A percentile compares a stretch with the other conserved stretches of the same genome.
These are phyloP conservation scores for Coemansia sp. DNA, from an alignment of 192 early-diverging fungal genomes.

Conservation along the genomic window DNA sequence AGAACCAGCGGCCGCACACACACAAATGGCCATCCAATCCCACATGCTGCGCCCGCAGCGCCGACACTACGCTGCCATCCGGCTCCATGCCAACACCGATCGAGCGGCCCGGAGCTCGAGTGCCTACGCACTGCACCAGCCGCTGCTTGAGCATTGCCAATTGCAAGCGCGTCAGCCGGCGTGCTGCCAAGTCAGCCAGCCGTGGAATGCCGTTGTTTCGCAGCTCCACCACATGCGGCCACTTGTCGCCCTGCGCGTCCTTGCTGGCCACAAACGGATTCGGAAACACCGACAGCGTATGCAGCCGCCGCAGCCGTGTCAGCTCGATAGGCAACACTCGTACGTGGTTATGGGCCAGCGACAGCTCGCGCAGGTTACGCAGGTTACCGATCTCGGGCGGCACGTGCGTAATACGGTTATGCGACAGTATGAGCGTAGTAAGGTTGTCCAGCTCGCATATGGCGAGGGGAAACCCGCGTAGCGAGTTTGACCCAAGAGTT, in stretches of 20 bases:
- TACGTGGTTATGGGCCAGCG: slow-evolving; percentile 44
- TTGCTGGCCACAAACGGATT: slow-evolving; percentile 37
- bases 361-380: slow-evolving; percentile 47
- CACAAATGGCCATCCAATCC: slow-evolving; percentile 38
- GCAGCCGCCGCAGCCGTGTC: slow-evolving; percentile 20
- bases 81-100: slow-evolving; percentile 24
- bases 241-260: neutral
- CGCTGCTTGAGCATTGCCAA: slow-evolving; percentile 28
- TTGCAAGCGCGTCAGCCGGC: slow-evolving; percentile 23
- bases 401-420: slow-evolving; percentile 44
- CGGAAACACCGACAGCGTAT: slow-evolving; percentile 36
- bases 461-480: slow-evolving; percentile 37
- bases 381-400: slow-evolving; percentile 53
- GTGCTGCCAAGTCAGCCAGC: slow-evolving; percentile 47
- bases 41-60: slow-evolving; percentile 35
- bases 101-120: slow-evolving; percentile 34
- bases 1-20: slow-evolving; percentile 36
- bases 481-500: slow-evolving; percentile 34
- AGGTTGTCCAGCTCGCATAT: slow-evolving; percentile 52
- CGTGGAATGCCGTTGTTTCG: slow-evolving; percentile 25
- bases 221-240: neutral
- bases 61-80: slow-evolving; percentile 14
- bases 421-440: slow-evolving; percentile 49
- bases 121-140: slow-evolving; percentile 28
- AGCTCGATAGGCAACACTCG: slow-evolving; percentile 44